A percentile compares a stretch with the other conserved stretches of the same genome.
These are phyloP conservation scores for Neurospora crassa DNA, from an alignment of 2,329 filamentous ascomycete genomes.

Conservation along the genomic window DNA sequence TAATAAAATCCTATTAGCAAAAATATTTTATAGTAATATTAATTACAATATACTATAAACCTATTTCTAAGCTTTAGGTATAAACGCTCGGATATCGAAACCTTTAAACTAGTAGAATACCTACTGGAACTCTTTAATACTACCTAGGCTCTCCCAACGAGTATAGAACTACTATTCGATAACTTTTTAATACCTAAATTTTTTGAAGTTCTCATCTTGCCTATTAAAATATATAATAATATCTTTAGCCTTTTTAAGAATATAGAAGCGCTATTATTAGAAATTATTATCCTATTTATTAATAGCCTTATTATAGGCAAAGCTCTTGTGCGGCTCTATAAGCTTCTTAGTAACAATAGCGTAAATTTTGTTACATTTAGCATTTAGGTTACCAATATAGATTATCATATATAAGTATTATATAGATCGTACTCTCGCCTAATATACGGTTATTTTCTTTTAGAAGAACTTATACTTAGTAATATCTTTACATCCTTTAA, in stretches of 20 bases:
- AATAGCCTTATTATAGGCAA: neutral
- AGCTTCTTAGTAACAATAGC: neutral
- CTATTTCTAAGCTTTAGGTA: neutral
- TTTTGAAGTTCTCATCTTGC: neutral
- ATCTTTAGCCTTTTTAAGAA: neutral
- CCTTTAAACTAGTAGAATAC: neutral
- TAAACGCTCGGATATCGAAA: neutral
- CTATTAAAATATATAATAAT: neutral
- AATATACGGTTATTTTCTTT: neutral
- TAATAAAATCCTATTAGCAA: neutral
- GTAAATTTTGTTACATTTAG: neutral
- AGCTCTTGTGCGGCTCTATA: neutral
- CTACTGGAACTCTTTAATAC: neutral
- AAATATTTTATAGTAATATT: neutral
- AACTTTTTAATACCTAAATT: neutral
- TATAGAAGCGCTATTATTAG: neutral
- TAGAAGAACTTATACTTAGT: neutral
- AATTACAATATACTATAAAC: neutral
- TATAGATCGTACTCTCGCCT: neutral
- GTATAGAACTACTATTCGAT: neutral
- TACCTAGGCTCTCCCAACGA: neutral
- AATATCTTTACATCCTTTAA: neutral
- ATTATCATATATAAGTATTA: neutral
- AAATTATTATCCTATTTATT: neutral
- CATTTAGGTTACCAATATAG: neutral